These are phyloP conservation scores for Cyberlindnera bimundalis DNA, from an alignment of 805 yeast genomes.

Conservation along the genomic window DNA sequence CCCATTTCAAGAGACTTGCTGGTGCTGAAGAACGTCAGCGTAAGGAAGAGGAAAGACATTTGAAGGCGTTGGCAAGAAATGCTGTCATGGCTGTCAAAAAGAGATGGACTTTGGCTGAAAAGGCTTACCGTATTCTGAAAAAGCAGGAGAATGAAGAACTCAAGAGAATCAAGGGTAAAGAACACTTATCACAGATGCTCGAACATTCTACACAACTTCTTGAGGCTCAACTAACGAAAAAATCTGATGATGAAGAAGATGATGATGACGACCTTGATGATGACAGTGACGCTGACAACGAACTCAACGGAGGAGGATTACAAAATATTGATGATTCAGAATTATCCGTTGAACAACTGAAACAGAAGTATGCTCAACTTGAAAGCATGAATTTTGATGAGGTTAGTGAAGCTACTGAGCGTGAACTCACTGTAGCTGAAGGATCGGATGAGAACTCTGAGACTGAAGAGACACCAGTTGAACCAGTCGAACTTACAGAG, in stretches of 20 bases:
- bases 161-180: constrained; percentile 77
- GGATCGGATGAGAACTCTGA: constrained; percentile 25
- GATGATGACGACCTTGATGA: constrained; percentile 27
- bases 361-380: constrained; percentile 26
- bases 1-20: constrained; percentile 77
- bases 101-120: constrained; percentile 88
- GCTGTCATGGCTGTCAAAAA: constrained; percentile 83
- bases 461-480: constrained; percentile 16
- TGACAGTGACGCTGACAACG: constrained; percentile 24
- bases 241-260: constrained; percentile 25
- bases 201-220: constrained; percentile 88
- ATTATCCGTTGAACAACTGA: constrained; percentile 29
- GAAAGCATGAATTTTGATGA: constrained; percentile 25
- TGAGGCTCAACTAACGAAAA: constrained; percentile 71
- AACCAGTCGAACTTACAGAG: constrained; percentile 18
- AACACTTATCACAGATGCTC: constrained; percentile 80
- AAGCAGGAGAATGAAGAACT: constrained; percentile 76
- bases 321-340: constrained; percentile 26
- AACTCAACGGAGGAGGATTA: constrained; percentile 14
- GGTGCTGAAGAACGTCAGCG: constrained; percentile 85
- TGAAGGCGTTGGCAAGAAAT: constrained; percentile 68
- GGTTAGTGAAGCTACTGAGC: constrained; percentile 27
- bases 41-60: constrained; percentile 70
- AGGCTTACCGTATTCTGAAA: constrained; percentile 70
- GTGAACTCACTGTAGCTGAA: constrained; percentile 18